Evolutionary conservation across 805 yeast species (phyloP), one percentile per base, ranked within the genome.

Genomic region (Barnettozyma populi): DNA sequence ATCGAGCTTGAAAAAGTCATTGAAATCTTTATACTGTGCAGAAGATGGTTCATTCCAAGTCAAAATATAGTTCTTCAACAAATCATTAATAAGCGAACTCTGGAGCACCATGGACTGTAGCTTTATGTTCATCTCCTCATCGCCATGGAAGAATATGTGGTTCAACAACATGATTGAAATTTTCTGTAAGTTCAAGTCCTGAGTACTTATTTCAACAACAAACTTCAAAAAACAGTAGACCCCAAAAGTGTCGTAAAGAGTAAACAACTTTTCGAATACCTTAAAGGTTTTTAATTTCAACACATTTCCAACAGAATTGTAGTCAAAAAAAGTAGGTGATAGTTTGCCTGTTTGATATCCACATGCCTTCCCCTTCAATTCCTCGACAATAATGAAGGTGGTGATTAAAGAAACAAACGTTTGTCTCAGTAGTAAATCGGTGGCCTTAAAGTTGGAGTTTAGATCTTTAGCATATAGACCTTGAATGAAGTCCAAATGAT

Each of bases 21-120:
- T 27, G 6, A 57, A 47, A 6, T 36, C 27, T 2, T 46, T 47
- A 47, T 64, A 70, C 2, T 21, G 38, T 2, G 34, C 38, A 2
- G 64, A 40, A 10, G 69, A 70, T 54, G 49, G 43, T 8, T 68
- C 70, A 52, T 69, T 65, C 74, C 73, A 69, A 19, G 47, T 24
- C 5, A 44, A 36, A 27, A 68, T 52, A 41, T 61, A 68, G 2
- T 50, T 49, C 6, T 36, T 44, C 16, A 69, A 43, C 1, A 59
- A 42, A 4, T 56, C 54, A 4, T 41, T 42, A 14, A 70, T 52
- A 19, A 66, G 40, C 29, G 61, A 55, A 40, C 60, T 66, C 7
- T 57, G 47, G 10, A 43, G 19, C n/a, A 51, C 31, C 52, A 57
- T 40, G 44, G 11, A 9, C 48, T 52, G 41, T 27, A 58, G 18